These are phyloP conservation scores for Exophiala lecanii-corni DNA, from an alignment of 2,329 filamentous ascomycete species.

Conservation along the genomic window DNA sequence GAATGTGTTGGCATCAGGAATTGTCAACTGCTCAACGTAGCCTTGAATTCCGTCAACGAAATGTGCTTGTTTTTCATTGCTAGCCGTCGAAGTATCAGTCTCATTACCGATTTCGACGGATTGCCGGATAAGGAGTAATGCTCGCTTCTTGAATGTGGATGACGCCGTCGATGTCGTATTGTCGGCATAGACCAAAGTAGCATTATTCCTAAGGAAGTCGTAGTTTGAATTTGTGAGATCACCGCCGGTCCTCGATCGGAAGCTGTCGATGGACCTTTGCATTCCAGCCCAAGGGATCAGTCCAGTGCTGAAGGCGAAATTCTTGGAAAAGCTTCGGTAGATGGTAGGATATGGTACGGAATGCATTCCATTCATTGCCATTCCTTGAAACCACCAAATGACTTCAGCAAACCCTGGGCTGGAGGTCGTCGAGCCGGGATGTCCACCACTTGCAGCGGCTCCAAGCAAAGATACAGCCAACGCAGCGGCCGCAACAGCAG, in stretches of 20 bases:
- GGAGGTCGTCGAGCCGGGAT: conserved; percentile 57
- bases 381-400: conserved; percentile 83
- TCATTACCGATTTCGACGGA: conserved; percentile 33
- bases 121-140: conserved; percentile 54
- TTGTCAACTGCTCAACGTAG: conserved; percentile 75
- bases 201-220: conserved; percentile 68
- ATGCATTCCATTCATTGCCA: conserved; percentile 95
- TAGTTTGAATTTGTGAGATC: conserved; percentile 80
- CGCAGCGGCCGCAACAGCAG: conserved; percentile 78
- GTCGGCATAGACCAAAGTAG: conserved; percentile 67
- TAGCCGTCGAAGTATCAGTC: conserved; percentile 25
- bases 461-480: conserved; percentile 68
- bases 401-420: conserved; percentile 85
- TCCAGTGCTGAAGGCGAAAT: conserved; percentile 88
- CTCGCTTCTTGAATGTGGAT: conserved; percentile 51
- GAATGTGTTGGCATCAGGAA: conserved; percentile 87
- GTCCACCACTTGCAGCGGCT: conserved; percentile 59
- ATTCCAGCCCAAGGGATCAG: conserved; percentile 77
- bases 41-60: conserved; percentile 72
- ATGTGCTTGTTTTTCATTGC: conserved; percentile 45
- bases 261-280: conserved; percentile 77
- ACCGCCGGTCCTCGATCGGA: conserved; percentile 75
- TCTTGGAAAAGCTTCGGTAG: conserved; percentile 84
- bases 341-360: conserved; percentile 82
- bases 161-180: conserved; percentile 48